Conservation (phyloP, 768 basidiomycete species). For the Suillus subaureus region DNA sequence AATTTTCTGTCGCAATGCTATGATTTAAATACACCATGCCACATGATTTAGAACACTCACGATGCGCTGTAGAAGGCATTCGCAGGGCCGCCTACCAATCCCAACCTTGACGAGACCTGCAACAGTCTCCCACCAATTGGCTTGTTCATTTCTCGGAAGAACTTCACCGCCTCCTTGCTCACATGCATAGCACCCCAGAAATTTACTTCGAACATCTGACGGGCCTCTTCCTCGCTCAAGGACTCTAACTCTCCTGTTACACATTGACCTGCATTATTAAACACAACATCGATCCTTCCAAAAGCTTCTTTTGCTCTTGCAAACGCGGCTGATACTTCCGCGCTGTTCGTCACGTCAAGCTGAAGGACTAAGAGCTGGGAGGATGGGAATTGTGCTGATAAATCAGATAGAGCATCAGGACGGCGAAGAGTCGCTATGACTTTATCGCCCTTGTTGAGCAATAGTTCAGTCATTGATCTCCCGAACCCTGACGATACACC, state of each 20-base stretch:
- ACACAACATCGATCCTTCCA: conserved; percentile 39
- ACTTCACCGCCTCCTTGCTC: conserved; percentile 29
- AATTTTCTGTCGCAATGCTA: conserved; percentile 5
- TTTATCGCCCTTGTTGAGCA: conserved; percentile 37
- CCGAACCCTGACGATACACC: conserved; percentile 45
- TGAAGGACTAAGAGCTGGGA: conserved; percentile 32
- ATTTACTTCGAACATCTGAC: conserved; percentile 38
- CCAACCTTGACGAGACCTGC: conserved; percentile 39
- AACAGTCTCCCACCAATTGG: conserved; percentile 42
- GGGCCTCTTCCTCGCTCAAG: conserved; percentile 30
- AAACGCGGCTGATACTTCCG: conserved; percentile 32
- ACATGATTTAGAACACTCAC: conserved; percentile 16
- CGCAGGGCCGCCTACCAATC: conserved; percentile 22
- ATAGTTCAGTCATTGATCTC: conserved; percentile 32
- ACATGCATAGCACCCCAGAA: conserved; percentile 39
- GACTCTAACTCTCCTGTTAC: conserved; percentile 39
- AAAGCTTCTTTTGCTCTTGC: conserved; percentile 26
- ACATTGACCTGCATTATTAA: conserved; percentile 37
- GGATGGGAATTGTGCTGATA: conserved; percentile 24
- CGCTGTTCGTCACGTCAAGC: conserved; percentile 33
- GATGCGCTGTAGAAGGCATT: conserved; percentile 29
- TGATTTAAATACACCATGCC: not conserved
- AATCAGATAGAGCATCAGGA: conserved; percentile 33
- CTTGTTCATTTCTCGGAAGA: conserved; percentile 41
- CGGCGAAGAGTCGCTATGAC: conserved; percentile 47